Evolutionary conservation across 495 filamentous ascomycete genomes (phyloP).

Genomic region (Penicillium herquei): DNA sequence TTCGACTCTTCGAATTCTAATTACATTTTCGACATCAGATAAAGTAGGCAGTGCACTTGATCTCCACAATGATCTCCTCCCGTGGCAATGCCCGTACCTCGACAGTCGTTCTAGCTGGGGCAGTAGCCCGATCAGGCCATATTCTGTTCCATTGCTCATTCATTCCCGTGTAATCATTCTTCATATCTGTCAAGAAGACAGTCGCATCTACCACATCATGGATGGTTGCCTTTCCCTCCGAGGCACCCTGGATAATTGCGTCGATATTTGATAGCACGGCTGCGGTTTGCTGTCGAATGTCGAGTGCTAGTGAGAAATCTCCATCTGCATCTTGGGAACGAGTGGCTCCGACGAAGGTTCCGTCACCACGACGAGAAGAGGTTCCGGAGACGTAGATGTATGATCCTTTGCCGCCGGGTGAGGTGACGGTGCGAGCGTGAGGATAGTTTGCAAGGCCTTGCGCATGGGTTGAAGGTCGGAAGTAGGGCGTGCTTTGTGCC

Average conservation of each 20-base stretch:
- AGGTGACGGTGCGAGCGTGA: conserved; percentile 27
- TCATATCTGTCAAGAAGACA: conserved; percentile 31
- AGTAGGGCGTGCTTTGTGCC: conserved; percentile 28
- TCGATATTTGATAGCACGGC: conserved; percentile 32
- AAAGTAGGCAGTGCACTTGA: conserved; percentile 31
- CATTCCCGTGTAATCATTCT: conserved; percentile 31
- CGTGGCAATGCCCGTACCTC: conserved; percentile 35
- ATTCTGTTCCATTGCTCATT: conserved; percentile 37
- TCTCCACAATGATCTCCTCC: conserved; percentile 34
- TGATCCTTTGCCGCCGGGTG: conserved; percentile 8
- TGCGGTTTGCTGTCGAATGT: conserved; percentile 34
- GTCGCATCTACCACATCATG: conserved; percentile 32
- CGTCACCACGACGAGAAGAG: conserved; percentile 23
- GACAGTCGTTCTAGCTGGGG: conserved; percentile 34
- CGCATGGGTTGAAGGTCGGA: conserved; percentile 26
- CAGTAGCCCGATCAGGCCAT: conserved; percentile 28
- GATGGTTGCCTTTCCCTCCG: conserved; percentile 25
- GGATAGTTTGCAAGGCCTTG: conserved; percentile 34
- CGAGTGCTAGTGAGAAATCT: conserved; percentile 15
- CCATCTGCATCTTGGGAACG: conserved; percentile 20
- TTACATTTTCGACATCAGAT: neutral
- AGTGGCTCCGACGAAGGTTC: conserved; percentile 27
- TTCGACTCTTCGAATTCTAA: too few relatives aligned
- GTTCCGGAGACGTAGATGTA: conserved; percentile 36
- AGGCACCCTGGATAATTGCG: conserved; percentile 29